Percentiles rank a stretch among this genome's conserved stretches.
Evolutionary conservation across 179 eudicot genomes (phyloP).

Genomic region (Spergularia azorica): DNA sequence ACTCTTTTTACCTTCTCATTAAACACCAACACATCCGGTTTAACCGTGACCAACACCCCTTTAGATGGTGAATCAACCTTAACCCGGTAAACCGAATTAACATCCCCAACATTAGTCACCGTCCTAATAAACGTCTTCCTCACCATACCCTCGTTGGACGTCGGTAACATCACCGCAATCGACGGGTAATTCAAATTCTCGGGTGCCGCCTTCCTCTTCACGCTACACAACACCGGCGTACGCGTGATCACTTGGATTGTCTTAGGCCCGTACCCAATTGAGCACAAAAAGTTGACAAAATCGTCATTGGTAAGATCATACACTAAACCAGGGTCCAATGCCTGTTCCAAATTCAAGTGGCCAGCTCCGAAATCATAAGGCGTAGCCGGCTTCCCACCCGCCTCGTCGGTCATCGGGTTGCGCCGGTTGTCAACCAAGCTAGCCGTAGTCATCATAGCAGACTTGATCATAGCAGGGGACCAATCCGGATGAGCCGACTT

Average conservation of each 20-base stretch:
- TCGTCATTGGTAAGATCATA: constrained; percentile 69
- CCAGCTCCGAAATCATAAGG: constrained; percentile 87
- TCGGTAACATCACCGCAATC: constrained; percentile 65
- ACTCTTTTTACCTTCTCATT: constrained; percentile 52
- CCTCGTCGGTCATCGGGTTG: constrained; percentile 63
- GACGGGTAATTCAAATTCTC: constrained; percentile 91
- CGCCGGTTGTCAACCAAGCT: constrained; percentile 55
- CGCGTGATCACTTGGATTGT: constrained; percentile 92
- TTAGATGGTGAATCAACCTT: constrained; percentile 51
- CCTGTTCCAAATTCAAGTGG: constrained; percentile 73
- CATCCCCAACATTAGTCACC: constrained; percentile 74
- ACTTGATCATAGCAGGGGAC: constrained; percentile 82
- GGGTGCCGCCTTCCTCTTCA: constrained; percentile 54
- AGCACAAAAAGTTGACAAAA: constrained; percentile 72
- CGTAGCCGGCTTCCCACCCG: constrained; percentile 64
- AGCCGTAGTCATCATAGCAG: constrained; percentile 97
- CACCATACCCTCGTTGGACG: constrained; percentile 34
- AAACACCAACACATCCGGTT: constrained; percentile 59
- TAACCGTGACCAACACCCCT: constrained; percentile 66
- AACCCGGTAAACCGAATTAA: constrained; percentile 61
- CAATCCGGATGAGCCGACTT: constrained; percentile 94
- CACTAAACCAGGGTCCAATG: constrained; percentile 94
- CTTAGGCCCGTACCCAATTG: constrained; percentile 84
- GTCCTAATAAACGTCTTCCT: constrained; percentile 75
- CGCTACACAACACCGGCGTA: constrained; percentile 61